Conservation (phyloP, 495 filamentous ascomycete species). For the Penicillium nucicola region DNA sequence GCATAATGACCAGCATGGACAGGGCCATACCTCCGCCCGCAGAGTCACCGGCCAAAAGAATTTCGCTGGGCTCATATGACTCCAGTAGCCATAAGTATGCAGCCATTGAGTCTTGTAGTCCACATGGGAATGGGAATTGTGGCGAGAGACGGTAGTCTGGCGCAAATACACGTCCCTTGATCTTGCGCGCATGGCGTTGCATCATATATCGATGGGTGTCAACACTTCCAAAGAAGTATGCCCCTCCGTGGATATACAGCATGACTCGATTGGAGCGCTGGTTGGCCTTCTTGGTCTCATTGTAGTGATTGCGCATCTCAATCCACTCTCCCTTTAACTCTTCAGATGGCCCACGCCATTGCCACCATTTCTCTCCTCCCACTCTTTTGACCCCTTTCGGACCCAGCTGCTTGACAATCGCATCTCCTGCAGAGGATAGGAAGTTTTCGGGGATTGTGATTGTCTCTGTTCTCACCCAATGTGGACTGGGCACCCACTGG, state of each 20-base stretch:
- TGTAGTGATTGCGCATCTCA: constrained; percentile 84
- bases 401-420: constrained; percentile 69
- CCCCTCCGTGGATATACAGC: constrained; percentile 88
- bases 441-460: constrained; percentile 62
- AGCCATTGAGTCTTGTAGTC: constrained; percentile 81
- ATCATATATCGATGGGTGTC: constrained; percentile 96
- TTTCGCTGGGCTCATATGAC: constrained; percentile 69
- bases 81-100: constrained; percentile 80
- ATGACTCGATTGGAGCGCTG: constrained; percentile 68
- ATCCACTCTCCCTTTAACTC: constrained; percentile 86
- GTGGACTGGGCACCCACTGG: constrained; percentile 86
- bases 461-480: constrained; percentile 79
- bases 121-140: constrained; percentile 94
- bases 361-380: constrained; percentile 89
- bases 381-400: constrained; percentile 67
- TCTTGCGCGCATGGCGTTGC: constrained; percentile 89
- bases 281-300: constrained; percentile 60
- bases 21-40: constrained; percentile 87
- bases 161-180: constrained; percentile 84
- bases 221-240: constrained; percentile 85
- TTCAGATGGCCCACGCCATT: constrained; percentile 68
- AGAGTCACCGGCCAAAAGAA: constrained; percentile 84
- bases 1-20: constrained; percentile 72
- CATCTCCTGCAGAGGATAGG: constrained; percentile 57
- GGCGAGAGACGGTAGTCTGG: constrained; percentile 86